Conservation (phyloP, 306 rosid species). For the Boehmeria nivea region DNA sequence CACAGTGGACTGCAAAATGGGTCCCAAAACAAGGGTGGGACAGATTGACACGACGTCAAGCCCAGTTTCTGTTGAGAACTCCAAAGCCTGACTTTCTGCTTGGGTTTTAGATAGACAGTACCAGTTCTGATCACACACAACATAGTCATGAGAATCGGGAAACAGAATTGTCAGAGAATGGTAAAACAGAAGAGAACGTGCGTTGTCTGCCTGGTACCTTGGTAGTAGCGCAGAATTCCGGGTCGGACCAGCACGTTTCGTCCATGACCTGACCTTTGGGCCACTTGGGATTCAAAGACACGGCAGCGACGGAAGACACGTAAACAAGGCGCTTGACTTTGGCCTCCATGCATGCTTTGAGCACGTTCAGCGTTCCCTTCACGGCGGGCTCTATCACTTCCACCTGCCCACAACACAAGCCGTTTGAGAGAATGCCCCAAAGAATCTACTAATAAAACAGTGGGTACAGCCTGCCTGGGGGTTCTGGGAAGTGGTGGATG, state of each 20-base stretch:
- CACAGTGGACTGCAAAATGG: conserved; percentile 50
- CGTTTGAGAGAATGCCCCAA: background rate
- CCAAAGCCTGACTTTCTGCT: conserved; percentile 63
- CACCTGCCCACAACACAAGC: conserved; percentile 27
- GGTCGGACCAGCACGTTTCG: conserved; percentile 44
- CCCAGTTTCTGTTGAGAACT: conserved; percentile 48
- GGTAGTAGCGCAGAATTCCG: conserved; percentile 32
- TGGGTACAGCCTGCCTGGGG: conserved; percentile 23
- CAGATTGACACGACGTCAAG: conserved; percentile 48
- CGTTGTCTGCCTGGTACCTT: no score
- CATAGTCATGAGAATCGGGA: background rate
- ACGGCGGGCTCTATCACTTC: conserved; percentile 64
- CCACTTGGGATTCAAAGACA: conserved; percentile 31
- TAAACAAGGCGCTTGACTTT: conserved; percentile 35
- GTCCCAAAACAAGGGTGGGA: conserved; percentile 48
- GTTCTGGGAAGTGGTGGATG: conserved; percentile 27
- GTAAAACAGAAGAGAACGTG: background rate
- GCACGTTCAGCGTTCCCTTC: conserved; percentile 54
- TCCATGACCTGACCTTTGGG: conserved; percentile 28
- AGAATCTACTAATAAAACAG: background rate
- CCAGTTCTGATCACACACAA: conserved; percentile 53
- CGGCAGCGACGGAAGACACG: conserved; percentile 34
- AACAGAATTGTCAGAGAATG: background rate
- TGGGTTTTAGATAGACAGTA: conserved; percentile 64
- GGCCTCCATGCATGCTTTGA: conserved; percentile 33